These are phyloP conservation scores for Saturnispora halmiae DNA, from an alignment of 805 yeast species.

Conservation along the genomic window DNA sequence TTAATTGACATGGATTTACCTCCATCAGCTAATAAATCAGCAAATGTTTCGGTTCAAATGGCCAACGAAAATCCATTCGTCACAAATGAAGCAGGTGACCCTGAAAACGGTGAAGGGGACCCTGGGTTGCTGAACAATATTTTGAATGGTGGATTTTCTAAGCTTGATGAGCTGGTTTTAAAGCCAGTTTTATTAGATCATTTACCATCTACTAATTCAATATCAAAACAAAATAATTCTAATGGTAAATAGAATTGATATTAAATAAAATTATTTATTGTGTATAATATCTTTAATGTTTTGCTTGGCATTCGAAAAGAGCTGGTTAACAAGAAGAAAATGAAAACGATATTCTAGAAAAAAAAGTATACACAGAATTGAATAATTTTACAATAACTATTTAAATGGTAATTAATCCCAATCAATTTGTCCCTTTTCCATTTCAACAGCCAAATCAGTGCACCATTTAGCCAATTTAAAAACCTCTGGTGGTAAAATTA, in stretches of 20 bases:
- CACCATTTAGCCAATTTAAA: slow-evolving; percentile 66
- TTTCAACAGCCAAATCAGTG: slow-evolving; percentile 52
- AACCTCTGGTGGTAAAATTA: slow-evolving; percentile 53
- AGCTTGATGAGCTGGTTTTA: slow-evolving; percentile 86
- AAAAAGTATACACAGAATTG: no score
- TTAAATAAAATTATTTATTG: no score
- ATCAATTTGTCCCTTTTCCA: slow-evolving; percentile 28
- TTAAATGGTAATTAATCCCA: slow-evolving; percentile 1
- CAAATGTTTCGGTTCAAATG: slow-evolving; percentile 4
- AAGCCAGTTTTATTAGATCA: slow-evolving; percentile 83
- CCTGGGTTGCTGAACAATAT: slow-evolving; percentile 24
- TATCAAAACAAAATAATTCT: neutral
- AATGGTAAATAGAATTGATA: neutral
- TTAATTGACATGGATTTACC: slow-evolving; percentile 10
- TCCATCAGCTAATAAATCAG: slow-evolving; percentile 3
- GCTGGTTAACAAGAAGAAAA: no score
- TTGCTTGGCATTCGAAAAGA: no score
- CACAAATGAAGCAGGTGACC: neutral
- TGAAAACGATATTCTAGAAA: no score
- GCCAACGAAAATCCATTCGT: slow-evolving; percentile 5
- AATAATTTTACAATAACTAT: neutral
- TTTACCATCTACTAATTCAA: slow-evolving; percentile 22
- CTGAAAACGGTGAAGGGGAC: neutral
- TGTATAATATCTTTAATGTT: no score
- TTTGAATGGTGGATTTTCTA: slow-evolving; percentile 68